Base-by-base conservation (phyloP, 164 flowering plant genomes). In the Nymphaea colorata region DNA sequence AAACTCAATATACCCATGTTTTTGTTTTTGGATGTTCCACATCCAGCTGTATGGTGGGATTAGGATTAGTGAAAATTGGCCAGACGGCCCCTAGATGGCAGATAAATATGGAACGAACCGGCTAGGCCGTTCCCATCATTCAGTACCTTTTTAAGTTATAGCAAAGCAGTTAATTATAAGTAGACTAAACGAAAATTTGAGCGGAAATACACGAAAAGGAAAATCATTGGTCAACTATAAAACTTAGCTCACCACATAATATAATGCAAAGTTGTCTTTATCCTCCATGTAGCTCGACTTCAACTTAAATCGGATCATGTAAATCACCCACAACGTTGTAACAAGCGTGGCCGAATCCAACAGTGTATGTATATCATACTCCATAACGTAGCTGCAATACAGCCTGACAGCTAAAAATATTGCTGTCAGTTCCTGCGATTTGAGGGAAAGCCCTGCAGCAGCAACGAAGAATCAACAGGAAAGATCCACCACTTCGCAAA, bases 301-400 rank as follows among this genome's bases (percentile, higher is more conserved):
- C 67, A 79, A 61, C 66, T 74, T 79, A 74, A 76, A 76, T 45
- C 79, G 79, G 11, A 79, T 79, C 79, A 76, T 76, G 62, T 76
- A 79, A 57, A 79, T 76, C 55, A 79, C 82, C 82, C 81, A 81
- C 62, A 81, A 65, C 66, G 81, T 78, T 67, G 86, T 76, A 3
- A 59, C 70, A 61, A 83, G 65, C 43, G 84, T 79, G 44, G 86
- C 86, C 41, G 82, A 72, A 69, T 81, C 84, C 44, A 83, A 81
- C 59, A 83, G 65, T 12, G 86, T 83, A 68, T 81, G 84, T 67
- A 78, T 76, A 69, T 83, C 84, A 73, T 76, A 81, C 72, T 83
- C 86, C 82, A 83, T 79, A 16, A 81, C 84, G 61, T 81, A 76
- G 75, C 84, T 83, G 72, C 84, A 83, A 69, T 83, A 83, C 14